A percentile compares a stretch with the other conserved stretches of the same genome.
These are phyloP conservation scores for Epichloe hybrida DNA, from an alignment of 2,329 filamentous ascomycete genomes.

Conservation along the genomic window DNA sequence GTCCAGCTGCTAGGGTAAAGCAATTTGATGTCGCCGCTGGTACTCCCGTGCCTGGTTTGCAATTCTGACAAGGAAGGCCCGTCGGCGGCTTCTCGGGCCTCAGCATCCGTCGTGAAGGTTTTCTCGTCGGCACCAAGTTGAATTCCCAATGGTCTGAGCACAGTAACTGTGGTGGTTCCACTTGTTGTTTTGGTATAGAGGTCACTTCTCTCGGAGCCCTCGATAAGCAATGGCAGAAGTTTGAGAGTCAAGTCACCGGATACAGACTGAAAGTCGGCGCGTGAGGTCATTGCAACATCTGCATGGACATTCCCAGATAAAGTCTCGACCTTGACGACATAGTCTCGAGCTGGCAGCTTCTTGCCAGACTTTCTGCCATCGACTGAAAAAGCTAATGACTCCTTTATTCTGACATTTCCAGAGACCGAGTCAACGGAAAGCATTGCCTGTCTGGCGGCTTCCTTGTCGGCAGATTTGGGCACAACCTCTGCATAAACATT, in stretches of 20 bases:
- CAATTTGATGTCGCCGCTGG: conserved; percentile 30
- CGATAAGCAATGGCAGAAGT: conserved; percentile 28
- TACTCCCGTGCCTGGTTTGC: conserved; percentile 27
- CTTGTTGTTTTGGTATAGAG: conserved; percentile 31
- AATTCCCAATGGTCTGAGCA: conserved; percentile 28
- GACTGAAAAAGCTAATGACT: conserved; percentile 22
- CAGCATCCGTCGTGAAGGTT: not conserved
- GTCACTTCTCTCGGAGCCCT: conserved; percentile 11
- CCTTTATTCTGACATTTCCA: conserved; percentile 26
- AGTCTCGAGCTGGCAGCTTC: conserved; percentile 32
- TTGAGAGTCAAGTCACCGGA: conserved; percentile 28
- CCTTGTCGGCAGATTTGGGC: conserved; percentile 24
- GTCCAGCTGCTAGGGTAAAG: conserved; percentile 36
- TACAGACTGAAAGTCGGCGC: conserved; percentile 22
- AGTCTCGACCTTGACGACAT: conserved; percentile 29
- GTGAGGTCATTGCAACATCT: conserved; percentile 25
- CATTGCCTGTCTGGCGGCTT: conserved; percentile 23
- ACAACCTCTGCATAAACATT: conserved; percentile 25
- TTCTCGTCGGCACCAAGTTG: conserved; percentile 3
- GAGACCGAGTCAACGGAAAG: conserved; percentile 30
- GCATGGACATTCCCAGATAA: conserved; percentile 30
- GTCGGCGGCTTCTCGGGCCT: conserved; percentile 5
- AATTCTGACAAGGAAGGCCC: conserved; percentile 22
- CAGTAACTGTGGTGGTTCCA: conserved; percentile 23
- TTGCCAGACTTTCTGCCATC: conserved; percentile 9